These are phyloP conservation scores for Bisporella sp. DNA, from an alignment of 2,329 filamentous ascomycete genomes.

Conservation along the genomic window DNA sequence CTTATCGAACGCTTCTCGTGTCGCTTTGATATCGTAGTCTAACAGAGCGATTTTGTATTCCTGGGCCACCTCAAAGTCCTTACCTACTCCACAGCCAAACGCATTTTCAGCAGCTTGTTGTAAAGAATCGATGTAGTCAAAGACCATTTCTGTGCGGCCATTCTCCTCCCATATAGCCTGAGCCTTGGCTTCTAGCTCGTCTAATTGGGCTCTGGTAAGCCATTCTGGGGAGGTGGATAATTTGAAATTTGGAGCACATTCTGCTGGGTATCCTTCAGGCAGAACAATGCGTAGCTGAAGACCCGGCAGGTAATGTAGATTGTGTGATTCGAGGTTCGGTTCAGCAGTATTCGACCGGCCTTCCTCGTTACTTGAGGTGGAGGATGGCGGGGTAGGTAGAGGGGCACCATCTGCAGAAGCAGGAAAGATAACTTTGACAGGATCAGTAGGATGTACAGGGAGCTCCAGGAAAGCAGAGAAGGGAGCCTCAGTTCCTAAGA, in stretches of 20 bases:
- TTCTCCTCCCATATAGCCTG: slow-evolving; percentile 54
- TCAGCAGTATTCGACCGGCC: slow-evolving; percentile 5
- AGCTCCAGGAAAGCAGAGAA: slow-evolving; percentile 47
- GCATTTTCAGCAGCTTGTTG: slow-evolving; percentile 51
- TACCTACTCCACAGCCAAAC: slow-evolving; percentile 49
- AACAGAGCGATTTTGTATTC: slow-evolving; percentile 64
- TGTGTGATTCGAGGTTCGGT: slow-evolving; percentile 19
- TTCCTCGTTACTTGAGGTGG: slow-evolving; percentile 12
- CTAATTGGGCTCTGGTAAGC: slow-evolving; percentile 43
- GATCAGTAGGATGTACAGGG: slow-evolving; percentile 46
- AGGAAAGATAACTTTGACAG: slow-evolving; percentile 52
- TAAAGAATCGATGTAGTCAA: slow-evolving; percentile 56
- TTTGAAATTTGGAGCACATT: slow-evolving; percentile 41
- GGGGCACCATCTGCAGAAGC: slow-evolving; percentile 33
- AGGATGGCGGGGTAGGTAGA: slow-evolving; percentile 21
- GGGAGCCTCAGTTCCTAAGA: slow-evolving; percentile 33
- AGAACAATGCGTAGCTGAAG: slow-evolving; percentile 46
- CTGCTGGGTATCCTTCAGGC: slow-evolving; percentile 50
- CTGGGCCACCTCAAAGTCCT: slow-evolving; percentile 43
- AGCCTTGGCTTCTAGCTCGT: slow-evolving; percentile 43
- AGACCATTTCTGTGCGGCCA: slow-evolving; percentile 52
- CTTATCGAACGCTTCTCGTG: slow-evolving; percentile 68
- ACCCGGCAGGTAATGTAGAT: slow-evolving; percentile 45
- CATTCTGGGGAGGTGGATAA: slow-evolving; percentile 51
- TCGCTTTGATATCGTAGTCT: slow-evolving; percentile 70